These are phyloP conservation scores for Pseudogymnoascus sp. DNA, from an alignment of 2,329 filamentous ascomycete species.

Conservation along the genomic window DNA sequence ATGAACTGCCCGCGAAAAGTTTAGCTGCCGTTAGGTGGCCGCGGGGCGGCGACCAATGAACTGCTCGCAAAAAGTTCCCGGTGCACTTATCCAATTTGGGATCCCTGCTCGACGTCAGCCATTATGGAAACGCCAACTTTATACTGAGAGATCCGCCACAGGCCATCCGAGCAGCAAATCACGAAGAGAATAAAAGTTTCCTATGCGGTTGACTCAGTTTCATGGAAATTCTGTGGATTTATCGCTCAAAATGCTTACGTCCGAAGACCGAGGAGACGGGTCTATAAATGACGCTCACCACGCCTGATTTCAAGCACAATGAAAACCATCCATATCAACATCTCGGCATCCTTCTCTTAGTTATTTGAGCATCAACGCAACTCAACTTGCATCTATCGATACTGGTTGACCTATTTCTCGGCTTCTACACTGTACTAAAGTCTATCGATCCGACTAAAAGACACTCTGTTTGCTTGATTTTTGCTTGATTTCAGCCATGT, in stretches of 20 bases:
- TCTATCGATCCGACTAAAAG: background rate
- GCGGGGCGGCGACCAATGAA: background rate
- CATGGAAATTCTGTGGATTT: background rate
- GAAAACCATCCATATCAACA: background rate
- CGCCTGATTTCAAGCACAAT: background rate
- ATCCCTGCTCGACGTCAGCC: background rate
- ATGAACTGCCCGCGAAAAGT: background rate
- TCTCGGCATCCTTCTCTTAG: background rate
- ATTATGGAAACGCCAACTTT: background rate
- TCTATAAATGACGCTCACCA: background rate
- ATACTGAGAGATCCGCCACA: background rate
- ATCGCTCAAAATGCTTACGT: background rate
- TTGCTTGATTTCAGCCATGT: background rate
- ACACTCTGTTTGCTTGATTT: background rate
- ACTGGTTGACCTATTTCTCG: background rate
- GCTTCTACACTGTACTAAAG: background rate
- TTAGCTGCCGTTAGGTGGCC: background rate
- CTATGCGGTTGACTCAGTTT: background rate
- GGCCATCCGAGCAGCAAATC: background rate
- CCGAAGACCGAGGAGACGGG: background rate
- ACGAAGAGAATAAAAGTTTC: background rate
- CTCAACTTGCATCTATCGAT: background rate
- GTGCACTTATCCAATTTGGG: background rate
- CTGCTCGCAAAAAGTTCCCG: background rate
- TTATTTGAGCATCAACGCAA: background rate